Conservation (phyloP, 2,329 filamentous ascomycete genomes). For the Arthrobotrys conoides region DNA sequence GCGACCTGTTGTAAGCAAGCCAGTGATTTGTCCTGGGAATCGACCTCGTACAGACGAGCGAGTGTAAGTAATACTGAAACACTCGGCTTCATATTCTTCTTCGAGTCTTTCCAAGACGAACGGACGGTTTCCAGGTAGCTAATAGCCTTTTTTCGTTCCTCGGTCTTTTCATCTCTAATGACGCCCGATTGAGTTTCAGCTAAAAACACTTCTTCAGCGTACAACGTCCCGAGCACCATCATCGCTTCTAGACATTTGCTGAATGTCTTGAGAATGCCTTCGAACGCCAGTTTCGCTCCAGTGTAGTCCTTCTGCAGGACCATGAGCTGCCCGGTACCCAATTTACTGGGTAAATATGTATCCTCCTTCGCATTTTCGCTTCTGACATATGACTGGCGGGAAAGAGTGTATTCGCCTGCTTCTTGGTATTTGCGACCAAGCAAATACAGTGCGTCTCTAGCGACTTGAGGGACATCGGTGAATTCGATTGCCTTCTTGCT, state of each 20-base stretch:
- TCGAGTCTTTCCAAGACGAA: conserved; percentile 90
- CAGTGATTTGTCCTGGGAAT: conserved; percentile 88
- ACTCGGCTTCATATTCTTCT: conserved; percentile 85
- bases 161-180: conserved; percentile 86
- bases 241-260: conserved; percentile 80
- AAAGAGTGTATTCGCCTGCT: conserved; percentile 79
- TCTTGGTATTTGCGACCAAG: conserved; percentile 93
- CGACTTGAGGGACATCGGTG: conserved; percentile 95
- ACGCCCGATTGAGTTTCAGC: conserved; percentile 73
- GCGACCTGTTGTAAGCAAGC: conserved; percentile 94
- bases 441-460: conserved; percentile 97
- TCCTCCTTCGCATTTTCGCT: conserved; percentile 92
- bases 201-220: conserved; percentile 93
- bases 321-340: conserved; percentile 88
- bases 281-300: conserved; percentile 91
- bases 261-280: conserved; percentile 88
- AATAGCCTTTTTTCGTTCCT: conserved; percentile 88
- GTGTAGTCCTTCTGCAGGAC: conserved; percentile 70
- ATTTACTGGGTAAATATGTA: conserved; percentile 93
- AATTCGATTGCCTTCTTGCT: conserved; percentile 94
- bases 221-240: conserved; percentile 89
- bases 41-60: conserved; percentile 87
- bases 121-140: conserved; percentile 86
- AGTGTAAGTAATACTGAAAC: conserved; percentile 91
- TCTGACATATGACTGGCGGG: conserved; percentile 87